A percentile compares a stretch with the other conserved stretches of the same genome.
phyloP scores from a whole-genome alignment of 2,329 filamentous ascomycete species.

The Chaetothyriales sp. region DNA sequence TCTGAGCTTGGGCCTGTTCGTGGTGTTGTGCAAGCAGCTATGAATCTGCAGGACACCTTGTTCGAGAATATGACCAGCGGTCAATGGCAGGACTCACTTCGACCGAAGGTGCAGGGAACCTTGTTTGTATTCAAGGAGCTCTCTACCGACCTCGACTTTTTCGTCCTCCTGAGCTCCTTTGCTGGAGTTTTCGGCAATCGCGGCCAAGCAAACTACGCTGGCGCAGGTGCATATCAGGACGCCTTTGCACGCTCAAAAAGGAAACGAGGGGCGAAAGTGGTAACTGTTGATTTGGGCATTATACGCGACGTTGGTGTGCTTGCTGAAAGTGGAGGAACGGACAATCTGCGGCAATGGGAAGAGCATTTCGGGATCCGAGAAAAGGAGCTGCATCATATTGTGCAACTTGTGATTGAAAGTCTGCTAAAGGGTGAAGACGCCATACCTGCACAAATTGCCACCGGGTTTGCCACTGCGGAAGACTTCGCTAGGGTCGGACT shows the following conservation, averaged over 20 bases:
- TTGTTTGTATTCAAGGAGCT: slow-evolving; percentile 22
- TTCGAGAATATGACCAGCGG: slow-evolving; percentile 22
- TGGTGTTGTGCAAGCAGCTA: no score
- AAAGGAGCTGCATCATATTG: slow-evolving; percentile 30
- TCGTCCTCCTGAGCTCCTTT: slow-evolving; percentile 30
- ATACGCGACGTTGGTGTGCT: slow-evolving; percentile 19
- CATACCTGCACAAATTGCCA: background rate
- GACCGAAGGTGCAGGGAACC: slow-evolving; percentile 23
- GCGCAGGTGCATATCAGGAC: slow-evolving; percentile 25
- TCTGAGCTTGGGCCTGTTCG: no score
- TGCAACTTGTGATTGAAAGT: no score
- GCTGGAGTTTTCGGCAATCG: slow-evolving; percentile 23
- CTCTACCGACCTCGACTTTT: slow-evolving; percentile 28
- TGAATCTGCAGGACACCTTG: slow-evolving; percentile 12
- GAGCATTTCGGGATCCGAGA: slow-evolving; percentile 36
- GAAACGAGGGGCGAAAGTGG: slow-evolving; percentile 15
- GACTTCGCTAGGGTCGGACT: no score
- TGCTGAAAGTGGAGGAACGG: slow-evolving; percentile 22
- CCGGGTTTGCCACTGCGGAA: background rate
- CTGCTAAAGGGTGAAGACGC: no score
- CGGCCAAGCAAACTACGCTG: slow-evolving; percentile 26
- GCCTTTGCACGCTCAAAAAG: slow-evolving; percentile 21
- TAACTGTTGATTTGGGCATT: slow-evolving; percentile 23
- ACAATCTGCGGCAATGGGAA: slow-evolving; percentile 37
- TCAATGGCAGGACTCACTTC: slow-evolving; percentile 21